phyloP scores from a whole-genome alignment of 2,329 filamentous ascomycete genomes.

The Helminthosporium solani region DNA sequence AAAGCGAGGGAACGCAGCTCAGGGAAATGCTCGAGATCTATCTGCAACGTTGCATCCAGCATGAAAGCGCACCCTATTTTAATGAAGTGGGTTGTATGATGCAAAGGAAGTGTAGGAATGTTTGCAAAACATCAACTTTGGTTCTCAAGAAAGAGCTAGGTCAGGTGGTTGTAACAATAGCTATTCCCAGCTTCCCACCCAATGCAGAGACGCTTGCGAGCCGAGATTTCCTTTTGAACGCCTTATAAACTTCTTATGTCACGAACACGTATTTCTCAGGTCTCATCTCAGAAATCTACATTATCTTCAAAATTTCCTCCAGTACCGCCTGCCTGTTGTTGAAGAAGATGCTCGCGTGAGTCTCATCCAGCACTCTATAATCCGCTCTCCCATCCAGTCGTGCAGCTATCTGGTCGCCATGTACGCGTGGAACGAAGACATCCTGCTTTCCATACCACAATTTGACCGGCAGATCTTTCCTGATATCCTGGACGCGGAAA shows the following conservation, averaged over 20 bases:
- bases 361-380: slow-evolving; percentile 37
- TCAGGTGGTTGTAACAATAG: too few relatives aligned
- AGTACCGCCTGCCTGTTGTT: neutral
- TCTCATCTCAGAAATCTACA: neutral
- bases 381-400: slow-evolving; percentile 32
- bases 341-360: slow-evolving; percentile 21
- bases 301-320: neutral
- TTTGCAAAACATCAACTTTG: too few relatives aligned
- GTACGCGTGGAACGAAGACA: slow-evolving; percentile 34
- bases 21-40: neutral
- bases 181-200: too few relatives aligned
- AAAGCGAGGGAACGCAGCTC: neutral
- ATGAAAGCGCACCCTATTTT: neutral
- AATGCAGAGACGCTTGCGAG: too few relatives aligned
- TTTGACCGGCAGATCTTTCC: slow-evolving; percentile 37
- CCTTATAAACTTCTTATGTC: neutral
- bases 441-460: slow-evolving; percentile 43
- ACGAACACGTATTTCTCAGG: neutral
- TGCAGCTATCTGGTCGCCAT: slow-evolving; percentile 34
- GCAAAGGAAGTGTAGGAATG: too few relatives aligned
- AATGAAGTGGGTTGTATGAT: neutral
- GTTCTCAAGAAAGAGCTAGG: too few relatives aligned
- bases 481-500: slow-evolving; percentile 40
- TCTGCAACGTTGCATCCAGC: neutral
- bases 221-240: neutral